These are phyloP conservation scores for Neltuma alba DNA, from an alignment of 306 rosid genomes.

Conservation along the genomic window DNA sequence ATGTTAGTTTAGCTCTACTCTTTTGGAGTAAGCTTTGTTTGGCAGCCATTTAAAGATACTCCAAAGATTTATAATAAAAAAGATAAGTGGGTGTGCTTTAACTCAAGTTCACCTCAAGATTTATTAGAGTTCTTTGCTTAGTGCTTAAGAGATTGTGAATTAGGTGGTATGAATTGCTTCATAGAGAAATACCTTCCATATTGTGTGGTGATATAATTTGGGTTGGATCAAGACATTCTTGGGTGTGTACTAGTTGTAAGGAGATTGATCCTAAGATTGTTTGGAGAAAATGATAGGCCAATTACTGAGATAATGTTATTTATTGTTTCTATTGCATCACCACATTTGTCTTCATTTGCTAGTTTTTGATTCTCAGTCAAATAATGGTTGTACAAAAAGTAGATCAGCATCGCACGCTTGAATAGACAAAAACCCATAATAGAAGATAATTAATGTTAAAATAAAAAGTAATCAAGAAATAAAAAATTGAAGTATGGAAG, in stretches of 20 bases:
- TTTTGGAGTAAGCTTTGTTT: slow-evolving; percentile 34
- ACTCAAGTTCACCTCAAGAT: slow-evolving; percentile 21
- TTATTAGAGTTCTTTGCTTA: slow-evolving; percentile 38
- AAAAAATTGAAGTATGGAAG: too few species aligned
- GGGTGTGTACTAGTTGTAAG: slow-evolving; percentile 3
- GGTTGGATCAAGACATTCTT: slow-evolving; percentile 67
- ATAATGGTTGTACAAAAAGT: too few species aligned
- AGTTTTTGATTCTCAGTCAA: too few species aligned
- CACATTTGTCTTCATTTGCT: too few species aligned
- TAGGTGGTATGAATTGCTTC: slow-evolving; percentile 49
- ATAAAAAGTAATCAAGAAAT: too few species aligned
- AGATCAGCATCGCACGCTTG: too few species aligned
- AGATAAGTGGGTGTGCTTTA: slow-evolving; percentile 20
- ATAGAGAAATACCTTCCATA: slow-evolving; percentile 51
- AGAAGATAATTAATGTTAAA: too few species aligned
- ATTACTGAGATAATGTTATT: neutral
- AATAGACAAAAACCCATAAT: too few species aligned
- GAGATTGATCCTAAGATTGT: slow-evolving; percentile 13
- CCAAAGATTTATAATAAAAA: slow-evolving; percentile 28
- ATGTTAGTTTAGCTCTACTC: slow-evolving; percentile 13
- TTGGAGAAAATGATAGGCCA: slow-evolving; percentile 17
- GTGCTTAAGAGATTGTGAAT: slow-evolving; percentile 43
- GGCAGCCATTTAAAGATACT: slow-evolving; percentile 54
- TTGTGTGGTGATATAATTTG: slow-evolving; percentile 67
- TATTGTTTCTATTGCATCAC: slow-evolving; percentile 20